Evolutionary conservation across 2,329 filamentous ascomycete species (phyloP).

Genomic region (Ascochyta clinopodiicola): DNA sequence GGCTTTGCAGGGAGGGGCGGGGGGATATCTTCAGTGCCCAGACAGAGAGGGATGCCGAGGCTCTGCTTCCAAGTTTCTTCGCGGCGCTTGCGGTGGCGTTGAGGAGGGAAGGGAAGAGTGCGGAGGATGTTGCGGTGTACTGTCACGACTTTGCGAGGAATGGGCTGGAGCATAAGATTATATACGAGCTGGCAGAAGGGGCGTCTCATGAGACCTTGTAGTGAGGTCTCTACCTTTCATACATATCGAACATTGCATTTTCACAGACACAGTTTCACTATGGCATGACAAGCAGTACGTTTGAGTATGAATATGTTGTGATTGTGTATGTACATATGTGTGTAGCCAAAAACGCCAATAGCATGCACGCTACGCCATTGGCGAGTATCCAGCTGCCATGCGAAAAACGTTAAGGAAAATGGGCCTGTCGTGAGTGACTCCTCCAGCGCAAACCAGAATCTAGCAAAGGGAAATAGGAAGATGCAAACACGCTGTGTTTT

Average conservation of each 20-base stretch:
- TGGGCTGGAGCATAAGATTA: conserved; percentile 29
- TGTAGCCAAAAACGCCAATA: background rate
- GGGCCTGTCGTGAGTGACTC: conserved; percentile 1
- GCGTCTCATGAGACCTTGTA: background rate
- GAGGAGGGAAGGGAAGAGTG: conserved; percentile 21
- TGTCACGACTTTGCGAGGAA: conserved; percentile 33
- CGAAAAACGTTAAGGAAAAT: background rate
- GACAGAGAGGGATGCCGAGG: conserved; percentile 19
- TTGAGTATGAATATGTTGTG: conserved; percentile 2
- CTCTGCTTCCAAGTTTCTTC: conserved; percentile 38
- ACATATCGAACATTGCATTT: background rate
- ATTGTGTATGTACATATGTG: conserved; percentile 6
- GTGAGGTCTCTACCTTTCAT: background rate
- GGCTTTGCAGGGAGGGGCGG: conserved; percentile 27
- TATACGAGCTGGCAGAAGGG: conserved; percentile 25
- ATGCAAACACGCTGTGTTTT: conserved; percentile 3
- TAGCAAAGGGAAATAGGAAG: background rate
- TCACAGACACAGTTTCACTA: background rate
- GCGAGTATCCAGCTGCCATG: conserved; percentile 8
- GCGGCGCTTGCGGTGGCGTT: conserved; percentile 28
- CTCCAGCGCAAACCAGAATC: conserved; percentile 7
- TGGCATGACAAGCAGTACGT: background rate
- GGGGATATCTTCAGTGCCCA: conserved; percentile 32
- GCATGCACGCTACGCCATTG: conserved; percentile 7
- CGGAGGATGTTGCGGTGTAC: conserved; percentile 22